Evolutionary conservation across 2,329 filamentous ascomycete genomes (phyloP), one percentile per base, ranked within the genome.

Genomic region (Cryphonectria nitschkei): DNA sequence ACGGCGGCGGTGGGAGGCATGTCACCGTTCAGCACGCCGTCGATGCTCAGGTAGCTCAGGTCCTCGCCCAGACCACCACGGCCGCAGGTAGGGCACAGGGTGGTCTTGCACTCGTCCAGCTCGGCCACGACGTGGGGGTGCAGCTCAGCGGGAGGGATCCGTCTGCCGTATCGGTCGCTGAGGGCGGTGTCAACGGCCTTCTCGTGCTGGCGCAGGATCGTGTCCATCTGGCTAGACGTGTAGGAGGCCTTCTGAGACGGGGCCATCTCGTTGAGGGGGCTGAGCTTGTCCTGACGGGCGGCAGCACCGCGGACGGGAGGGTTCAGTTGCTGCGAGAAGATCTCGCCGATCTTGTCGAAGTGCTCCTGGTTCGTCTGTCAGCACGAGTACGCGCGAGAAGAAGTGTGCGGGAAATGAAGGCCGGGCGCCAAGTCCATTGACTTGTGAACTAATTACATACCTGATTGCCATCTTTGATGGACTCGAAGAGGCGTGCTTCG

Each of bases 81-180:
- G 3, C 86, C 84, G 73, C 88, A 90, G 8, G 70, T 72, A 3
- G 83, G 81, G 72, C 88, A 90, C 58, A 83, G 80, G 71, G 81
- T 86, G 78, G 82, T 84, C 60, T 82, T 81, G 71, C 88, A 90
- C 75, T 88, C 84, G 0, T 81, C 74, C 0, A 75, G 75, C 54
- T 74, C 63, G 75, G 34, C 75, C 52, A 29, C 62, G n/a, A 43
- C 68, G 37, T 67, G 68, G 2, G 71, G 61, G 56, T 56, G 7
- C 68, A 60, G 58, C n/a, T 56, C 64, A 29, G 26, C 32, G 26
- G 68, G 46, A 11, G 65, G 66, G 22, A 43, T 50, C 11, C 54
- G 16, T 29, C 29, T n/a, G n/a, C 70, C 69, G 34, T 63, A 63
- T 19, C 60, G 62, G 39, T 74, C 66, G 1, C 13, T 39, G 76